A percentile compares a stretch with the other conserved stretches of the same genome.
phyloP scores from a whole-genome alignment of 2,329 filamentous ascomycete genomes.

The Stagonosporopsis tanaceti region DNA sequence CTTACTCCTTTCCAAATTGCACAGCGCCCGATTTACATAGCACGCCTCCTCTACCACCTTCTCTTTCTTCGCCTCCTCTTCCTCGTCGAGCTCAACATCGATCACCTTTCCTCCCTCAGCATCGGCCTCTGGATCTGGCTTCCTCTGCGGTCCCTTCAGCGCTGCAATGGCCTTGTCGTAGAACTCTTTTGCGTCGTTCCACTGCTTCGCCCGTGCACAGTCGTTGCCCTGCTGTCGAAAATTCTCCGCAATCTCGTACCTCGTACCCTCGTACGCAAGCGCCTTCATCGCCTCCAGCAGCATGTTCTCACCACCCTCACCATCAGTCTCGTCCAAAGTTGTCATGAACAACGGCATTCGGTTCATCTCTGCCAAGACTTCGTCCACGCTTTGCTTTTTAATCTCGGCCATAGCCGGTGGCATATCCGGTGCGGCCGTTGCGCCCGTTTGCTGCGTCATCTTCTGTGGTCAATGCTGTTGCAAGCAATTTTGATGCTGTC shows the following conservation, averaged over 20 bases:
- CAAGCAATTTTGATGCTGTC: neutral
- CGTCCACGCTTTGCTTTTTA: constrained; percentile 64
- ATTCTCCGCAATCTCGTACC: constrained; percentile 79
- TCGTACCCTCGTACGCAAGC: constrained; percentile 90
- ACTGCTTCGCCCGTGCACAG: constrained; percentile 75
- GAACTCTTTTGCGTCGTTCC: constrained; percentile 86
- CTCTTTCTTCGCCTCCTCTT: constrained; percentile 69
- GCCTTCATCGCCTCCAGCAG: constrained; percentile 88
- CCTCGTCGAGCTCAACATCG: constrained; percentile 62
- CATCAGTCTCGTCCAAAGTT: constrained; percentile 71
- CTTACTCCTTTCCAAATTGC: constrained; percentile 81
- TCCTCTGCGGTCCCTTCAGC: constrained; percentile 66
- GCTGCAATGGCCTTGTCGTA: constrained; percentile 87
- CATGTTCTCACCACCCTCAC: constrained; percentile 75
- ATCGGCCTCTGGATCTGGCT: constrained; percentile 50
- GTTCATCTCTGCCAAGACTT: constrained; percentile 71
- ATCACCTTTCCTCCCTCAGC: constrained; percentile 49
- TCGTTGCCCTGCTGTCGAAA: constrained; percentile 96
- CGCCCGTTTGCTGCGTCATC: constrained; percentile 29
- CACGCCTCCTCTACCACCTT: constrained; percentile 74
- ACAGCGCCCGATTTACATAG: constrained; percentile 87
- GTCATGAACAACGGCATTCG: constrained; percentile 94
- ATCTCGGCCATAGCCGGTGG: constrained; percentile 67
- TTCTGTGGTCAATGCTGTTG: neutral
- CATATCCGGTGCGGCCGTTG: constrained; percentile 47